Conservation (phyloP, 208 protist species). For the Trypanosoma platydactyli region DNA sequence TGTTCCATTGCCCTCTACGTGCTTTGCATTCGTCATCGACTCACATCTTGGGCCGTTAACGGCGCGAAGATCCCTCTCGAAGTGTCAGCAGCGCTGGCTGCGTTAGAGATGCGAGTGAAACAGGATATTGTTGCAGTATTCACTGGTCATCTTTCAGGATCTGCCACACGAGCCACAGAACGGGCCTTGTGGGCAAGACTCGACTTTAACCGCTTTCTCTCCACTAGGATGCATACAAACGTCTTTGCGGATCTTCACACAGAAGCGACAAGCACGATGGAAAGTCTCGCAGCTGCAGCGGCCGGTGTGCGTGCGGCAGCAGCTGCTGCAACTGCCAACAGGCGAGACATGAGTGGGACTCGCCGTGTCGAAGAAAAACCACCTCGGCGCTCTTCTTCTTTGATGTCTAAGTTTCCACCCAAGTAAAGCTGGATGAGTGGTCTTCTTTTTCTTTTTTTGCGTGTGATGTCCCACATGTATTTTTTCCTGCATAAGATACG, state of each 20-base stretch:
- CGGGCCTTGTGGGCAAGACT: slow-evolving; percentile 76
- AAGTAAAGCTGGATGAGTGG: background rate
- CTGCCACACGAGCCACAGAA: slow-evolving; percentile 44
- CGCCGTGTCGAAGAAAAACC: background rate
- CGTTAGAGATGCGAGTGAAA: slow-evolving; percentile 64
- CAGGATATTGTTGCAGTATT: slow-evolving; percentile 68
- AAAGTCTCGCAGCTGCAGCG: background rate
- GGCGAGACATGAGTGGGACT: background rate
- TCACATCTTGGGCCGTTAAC: slow-evolving; percentile 75
- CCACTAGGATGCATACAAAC: slow-evolving; percentile 12
- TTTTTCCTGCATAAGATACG: too few relatives aligned
- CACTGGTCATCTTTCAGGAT: slow-evolving; percentile 52
- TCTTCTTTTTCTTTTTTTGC: background rate
- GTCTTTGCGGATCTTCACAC: slow-evolving; percentile 16
- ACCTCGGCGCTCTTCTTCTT: background rate
- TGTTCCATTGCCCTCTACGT: slow-evolving; percentile 50
- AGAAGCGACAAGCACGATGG: background rate
- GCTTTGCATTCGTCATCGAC: slow-evolving; percentile 60
- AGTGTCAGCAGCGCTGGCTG: slow-evolving; percentile 61
- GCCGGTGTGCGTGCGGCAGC: too few relatives aligned
- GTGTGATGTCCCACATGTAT: background rate
- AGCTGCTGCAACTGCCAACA: background rate
- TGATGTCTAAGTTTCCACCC: background rate
- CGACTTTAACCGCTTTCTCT: slow-evolving; percentile 82
- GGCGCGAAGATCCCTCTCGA: slow-evolving; percentile 49